Conservation (phyloP, 352 stramenopile genomes). For the Chloridella minuta region DNA sequence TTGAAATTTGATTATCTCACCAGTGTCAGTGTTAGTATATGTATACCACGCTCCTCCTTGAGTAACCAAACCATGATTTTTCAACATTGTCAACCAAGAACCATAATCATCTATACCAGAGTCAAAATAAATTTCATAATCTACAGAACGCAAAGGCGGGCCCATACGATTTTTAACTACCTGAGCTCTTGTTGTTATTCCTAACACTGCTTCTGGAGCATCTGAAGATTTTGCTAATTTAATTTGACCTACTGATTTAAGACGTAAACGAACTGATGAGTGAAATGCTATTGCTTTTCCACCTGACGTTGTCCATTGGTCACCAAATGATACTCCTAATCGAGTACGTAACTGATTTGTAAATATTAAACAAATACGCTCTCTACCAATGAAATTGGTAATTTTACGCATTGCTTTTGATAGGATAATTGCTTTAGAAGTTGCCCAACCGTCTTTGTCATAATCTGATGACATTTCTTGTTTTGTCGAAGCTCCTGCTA, state of each 20-base stretch:
- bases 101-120: too few relatives aligned
- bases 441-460: constrained; percentile 67
- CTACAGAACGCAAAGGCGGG: constrained; percentile 64
- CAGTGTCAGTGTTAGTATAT: too few relatives aligned
- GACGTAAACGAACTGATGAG: constrained; percentile 58
- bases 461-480: constrained; percentile 65
- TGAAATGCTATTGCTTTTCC: constrained; percentile 54
- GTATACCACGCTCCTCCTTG: too few relatives aligned
- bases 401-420: constrained; percentile 82
- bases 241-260: constrained; percentile 55
- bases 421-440: constrained; percentile 78
- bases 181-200: constrained; percentile 82
- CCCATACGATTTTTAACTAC: constrained; percentile 96
- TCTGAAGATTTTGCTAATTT: constrained; percentile 23
- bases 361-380: neutral
- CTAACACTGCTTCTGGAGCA: constrained; percentile 40
- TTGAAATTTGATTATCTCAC: too few relatives aligned
- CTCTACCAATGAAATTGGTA: neutral
- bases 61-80: too few relatives aligned
- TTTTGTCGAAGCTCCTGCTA: constrained; percentile 72
- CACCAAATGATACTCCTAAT: constrained; percentile 74
- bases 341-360: constrained; percentile 93
- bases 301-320: constrained; percentile 69
- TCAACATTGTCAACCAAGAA: too few relatives aligned
- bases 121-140: constrained; percentile 81